phyloP scores from a whole-genome alignment of 129 eudicot species.

The Heracleum sosnowskyi region DNA sequence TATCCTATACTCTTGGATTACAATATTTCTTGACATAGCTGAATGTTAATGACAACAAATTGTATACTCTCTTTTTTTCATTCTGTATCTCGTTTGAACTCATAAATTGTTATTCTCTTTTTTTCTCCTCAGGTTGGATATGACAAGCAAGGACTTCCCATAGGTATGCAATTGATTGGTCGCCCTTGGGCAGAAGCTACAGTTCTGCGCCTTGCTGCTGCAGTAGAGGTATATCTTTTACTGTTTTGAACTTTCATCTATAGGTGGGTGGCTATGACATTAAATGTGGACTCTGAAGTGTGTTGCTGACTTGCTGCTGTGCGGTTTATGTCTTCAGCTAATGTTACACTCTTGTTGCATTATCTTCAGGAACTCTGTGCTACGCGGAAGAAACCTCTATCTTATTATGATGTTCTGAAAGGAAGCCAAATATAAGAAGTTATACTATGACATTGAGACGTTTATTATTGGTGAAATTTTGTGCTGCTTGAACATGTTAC shows the following conservation, averaged over 20 bases:
- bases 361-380: conserved; percentile 53
- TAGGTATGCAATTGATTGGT: conserved; percentile 81
- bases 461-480: not conserved
- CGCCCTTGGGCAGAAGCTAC: conserved; percentile 94
- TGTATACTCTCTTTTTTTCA: not conserved
- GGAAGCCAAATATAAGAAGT: conserved; percentile 25
- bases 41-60: not conserved
- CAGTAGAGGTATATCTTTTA: conserved; percentile 15
- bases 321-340: not conserved
- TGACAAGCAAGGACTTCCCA: conserved; percentile 94
- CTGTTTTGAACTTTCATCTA: not conserved
- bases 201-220: conserved; percentile 70
- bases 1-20: not conserved
- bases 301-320: not conserved
- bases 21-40: not conserved
- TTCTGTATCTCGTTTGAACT: not conserved
- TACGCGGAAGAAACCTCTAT: conserved; percentile 60
- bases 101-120: not conserved
- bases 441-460: not conserved
- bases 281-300: not conserved
- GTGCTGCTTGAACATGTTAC: not conserved
- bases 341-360: not conserved
- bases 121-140: conserved; percentile 57
- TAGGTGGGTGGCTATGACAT: not conserved
- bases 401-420: conserved; percentile 61